Conservation (phyloP, 768 basidiomycete species). For the Chlorophyllum brunneum region DNA sequence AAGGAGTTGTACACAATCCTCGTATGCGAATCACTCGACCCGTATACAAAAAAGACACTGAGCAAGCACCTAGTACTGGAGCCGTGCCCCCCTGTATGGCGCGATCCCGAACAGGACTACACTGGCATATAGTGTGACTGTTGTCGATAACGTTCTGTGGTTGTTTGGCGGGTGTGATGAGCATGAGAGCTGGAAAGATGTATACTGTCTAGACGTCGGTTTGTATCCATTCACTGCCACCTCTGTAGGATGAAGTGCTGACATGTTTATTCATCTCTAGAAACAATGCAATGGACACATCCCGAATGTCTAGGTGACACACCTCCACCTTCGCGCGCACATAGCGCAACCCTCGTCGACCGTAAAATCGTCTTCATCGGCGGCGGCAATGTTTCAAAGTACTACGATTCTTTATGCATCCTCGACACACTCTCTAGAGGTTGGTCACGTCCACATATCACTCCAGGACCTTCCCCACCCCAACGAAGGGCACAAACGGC, state of each 20-base stretch:
- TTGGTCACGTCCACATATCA: conserved; percentile 53
- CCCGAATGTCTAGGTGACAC: conserved; percentile 73
- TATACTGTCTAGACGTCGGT: conserved; percentile 88
- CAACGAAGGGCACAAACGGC: conserved; percentile 88
- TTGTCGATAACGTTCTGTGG: conserved; percentile 83
- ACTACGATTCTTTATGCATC: conserved; percentile 81
- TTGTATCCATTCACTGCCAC: conserved; percentile 15
- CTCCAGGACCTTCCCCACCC: conserved; percentile 39
- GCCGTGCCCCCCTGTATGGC: conserved; percentile 77
- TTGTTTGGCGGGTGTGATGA: conserved; percentile 89
- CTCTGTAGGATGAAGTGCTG: too few species aligned
- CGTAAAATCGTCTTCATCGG: conserved; percentile 80
- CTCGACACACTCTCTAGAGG: conserved; percentile 73
- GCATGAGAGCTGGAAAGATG: conserved; percentile 65
- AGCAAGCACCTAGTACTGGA: conserved; percentile 73
- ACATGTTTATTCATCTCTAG: conserved; percentile 30
- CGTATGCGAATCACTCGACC: conserved; percentile 39
- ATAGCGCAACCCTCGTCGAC: conserved; percentile 82
- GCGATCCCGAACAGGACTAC: conserved; percentile 60
- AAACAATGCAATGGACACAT: conserved; percentile 87
- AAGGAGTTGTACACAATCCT: conserved; percentile 15
- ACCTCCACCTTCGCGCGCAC: conserved; percentile 82
- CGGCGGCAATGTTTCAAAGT: conserved; percentile 78
- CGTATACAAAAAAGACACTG: conserved; percentile 56
- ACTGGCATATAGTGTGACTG: conserved; percentile 80